Percentiles rank a stretch among this genome's conserved stretches.
These are phyloP conservation scores for Solanum medicagineum DNA, from an alignment of 257 asterid genomes.

Conservation along the genomic window DNA sequence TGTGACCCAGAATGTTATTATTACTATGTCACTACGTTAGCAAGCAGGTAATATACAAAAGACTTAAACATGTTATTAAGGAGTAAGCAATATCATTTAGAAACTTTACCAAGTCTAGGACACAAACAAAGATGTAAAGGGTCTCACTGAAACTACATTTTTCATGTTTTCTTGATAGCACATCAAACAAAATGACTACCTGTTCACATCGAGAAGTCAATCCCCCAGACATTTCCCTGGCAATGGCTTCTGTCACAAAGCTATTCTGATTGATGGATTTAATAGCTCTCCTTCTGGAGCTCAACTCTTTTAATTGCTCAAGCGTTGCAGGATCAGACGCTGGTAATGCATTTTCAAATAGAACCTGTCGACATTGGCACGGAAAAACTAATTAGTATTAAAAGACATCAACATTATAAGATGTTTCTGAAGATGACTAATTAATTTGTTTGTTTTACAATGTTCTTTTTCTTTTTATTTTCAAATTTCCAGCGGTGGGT, in stretches of 20 bases:
- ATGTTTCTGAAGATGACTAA: not conserved
- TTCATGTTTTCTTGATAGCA: not conserved
- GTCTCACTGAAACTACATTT: not conserved
- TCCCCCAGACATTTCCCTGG: slow-evolving; percentile 74
- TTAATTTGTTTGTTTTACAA: not conserved
- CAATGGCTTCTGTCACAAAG: slow-evolving; percentile 44
- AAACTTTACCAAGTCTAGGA: not conserved
- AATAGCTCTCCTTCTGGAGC: slow-evolving; percentile 50
- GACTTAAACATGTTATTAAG: not conserved
- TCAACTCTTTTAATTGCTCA: slow-evolving; percentile 52
- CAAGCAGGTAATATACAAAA: not conserved
- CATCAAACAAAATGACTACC: slow-evolving; percentile 13
- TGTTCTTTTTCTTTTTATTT: not conserved
- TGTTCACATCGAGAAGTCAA: slow-evolving; percentile 45
- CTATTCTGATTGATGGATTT: slow-evolving; percentile 31
- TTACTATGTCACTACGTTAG: not conserved
- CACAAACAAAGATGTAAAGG: not conserved
- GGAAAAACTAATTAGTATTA: not conserved
- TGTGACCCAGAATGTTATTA: not conserved
- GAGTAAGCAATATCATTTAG: not conserved
- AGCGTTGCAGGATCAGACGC: slow-evolving; percentile 39
- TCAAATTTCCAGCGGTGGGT: not conserved
- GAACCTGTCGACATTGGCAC: slow-evolving; percentile 19
- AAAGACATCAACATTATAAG: not conserved
- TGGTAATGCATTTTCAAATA: slow-evolving; percentile 20